A percentile compares a stretch with the other conserved stretches of the same genome.
These are phyloP conservation scores for Aspergillus sergii DNA, from an alignment of 2,329 filamentous ascomycete species.

Conservation along the genomic window DNA sequence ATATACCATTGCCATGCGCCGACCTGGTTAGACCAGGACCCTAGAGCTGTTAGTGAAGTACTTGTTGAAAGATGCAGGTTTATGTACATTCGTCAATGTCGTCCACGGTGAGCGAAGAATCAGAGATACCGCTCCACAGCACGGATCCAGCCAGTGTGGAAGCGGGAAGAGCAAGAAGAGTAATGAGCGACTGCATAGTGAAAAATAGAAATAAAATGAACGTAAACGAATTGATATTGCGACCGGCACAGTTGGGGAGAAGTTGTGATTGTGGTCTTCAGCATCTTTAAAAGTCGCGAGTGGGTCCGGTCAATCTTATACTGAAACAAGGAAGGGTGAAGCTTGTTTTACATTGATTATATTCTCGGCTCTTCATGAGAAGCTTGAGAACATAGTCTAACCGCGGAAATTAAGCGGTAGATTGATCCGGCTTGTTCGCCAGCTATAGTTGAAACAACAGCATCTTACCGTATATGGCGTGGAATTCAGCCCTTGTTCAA, in stretches of 20 bases:
- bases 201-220: neutral
- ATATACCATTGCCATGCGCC: conserved; percentile 77
- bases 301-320: neutral
- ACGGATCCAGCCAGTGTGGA: conserved; percentile 25
- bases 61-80: neutral
- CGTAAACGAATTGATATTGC: neutral
- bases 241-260: conserved; percentile 1
- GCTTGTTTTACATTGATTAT: conserved; percentile 2
- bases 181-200: conserved; percentile 2
- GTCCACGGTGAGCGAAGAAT: conserved; percentile 24
- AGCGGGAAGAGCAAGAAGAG: conserved; percentile 2
- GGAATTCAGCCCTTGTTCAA: neutral
- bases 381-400: neutral
- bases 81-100: conserved; percentile 30
- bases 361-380: neutral
- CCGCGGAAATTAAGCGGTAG: neutral
- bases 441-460: neutral
- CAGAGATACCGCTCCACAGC: conserved; percentile 32
- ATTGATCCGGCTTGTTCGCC: neutral
- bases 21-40: conserved; percentile 69
- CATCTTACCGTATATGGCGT: neutral
- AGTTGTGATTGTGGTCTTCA: neutral
- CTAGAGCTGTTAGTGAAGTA: conserved; percentile 21
- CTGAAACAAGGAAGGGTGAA: neutral
- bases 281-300: neutral